These are phyloP conservation scores for Gnetum montanum DNA, from an alignment of 75 land plant genomes.

Conservation along the genomic window DNA sequence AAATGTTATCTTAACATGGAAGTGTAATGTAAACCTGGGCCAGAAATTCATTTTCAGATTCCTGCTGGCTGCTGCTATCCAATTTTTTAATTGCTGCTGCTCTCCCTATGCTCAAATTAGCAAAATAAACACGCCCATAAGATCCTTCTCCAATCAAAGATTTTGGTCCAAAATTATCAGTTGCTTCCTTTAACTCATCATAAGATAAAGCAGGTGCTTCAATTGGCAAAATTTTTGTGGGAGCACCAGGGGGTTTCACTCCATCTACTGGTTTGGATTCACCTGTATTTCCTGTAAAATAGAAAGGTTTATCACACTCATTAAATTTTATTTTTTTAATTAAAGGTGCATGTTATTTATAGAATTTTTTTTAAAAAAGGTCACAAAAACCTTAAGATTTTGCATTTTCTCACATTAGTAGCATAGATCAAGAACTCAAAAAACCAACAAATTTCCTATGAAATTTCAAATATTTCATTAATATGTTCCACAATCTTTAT, in stretches of 20 bases:
- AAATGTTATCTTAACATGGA: too few species aligned
- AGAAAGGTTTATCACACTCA: too few species aligned
- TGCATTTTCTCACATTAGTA: too few species aligned
- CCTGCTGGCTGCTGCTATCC: constrained; percentile 28
- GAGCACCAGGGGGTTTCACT: constrained; percentile 12
- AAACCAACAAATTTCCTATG: too few species aligned
- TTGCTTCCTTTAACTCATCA: constrained; percentile 56
- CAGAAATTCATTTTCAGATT: background rate
- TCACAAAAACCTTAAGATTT: too few species aligned
- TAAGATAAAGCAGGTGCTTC: constrained; percentile 41
- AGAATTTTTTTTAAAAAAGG: too few species aligned
- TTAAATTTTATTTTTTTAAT: too few species aligned
- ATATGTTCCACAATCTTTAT: too few species aligned
- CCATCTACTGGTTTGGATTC: constrained; percentile 13
- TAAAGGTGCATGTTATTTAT: too few species aligned
- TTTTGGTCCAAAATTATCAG: constrained; percentile 73
- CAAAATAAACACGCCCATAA: constrained; percentile 77
- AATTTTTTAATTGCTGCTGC: constrained; percentile 65
- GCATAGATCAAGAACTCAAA: too few species aligned
- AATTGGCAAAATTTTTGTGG: constrained; percentile 26
- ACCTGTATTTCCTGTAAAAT: constrained; percentile 13
- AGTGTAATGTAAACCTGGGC: background rate
- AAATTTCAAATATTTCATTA: too few species aligned
- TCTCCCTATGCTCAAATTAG: constrained; percentile 30
- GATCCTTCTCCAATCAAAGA: constrained; percentile 76